Base-by-base conservation (phyloP, 1,284 basidiomycete genomes). In the Ustilago loliicola region DNA sequence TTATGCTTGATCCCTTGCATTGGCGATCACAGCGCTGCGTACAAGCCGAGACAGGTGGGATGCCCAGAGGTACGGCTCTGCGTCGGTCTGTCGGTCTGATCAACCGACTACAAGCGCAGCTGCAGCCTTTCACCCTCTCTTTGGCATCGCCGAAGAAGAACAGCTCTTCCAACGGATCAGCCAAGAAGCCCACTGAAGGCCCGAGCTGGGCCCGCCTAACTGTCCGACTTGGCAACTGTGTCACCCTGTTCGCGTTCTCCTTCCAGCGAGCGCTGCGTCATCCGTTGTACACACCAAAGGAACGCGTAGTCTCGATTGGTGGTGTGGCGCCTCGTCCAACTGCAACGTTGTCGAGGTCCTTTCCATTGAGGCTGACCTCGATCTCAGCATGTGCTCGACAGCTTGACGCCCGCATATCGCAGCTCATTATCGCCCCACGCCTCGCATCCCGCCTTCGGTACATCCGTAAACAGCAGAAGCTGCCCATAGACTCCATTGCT, bases 371-470 rank as follows among this genome's bases (percentile, higher is more conserved):
- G 15, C 29, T 77, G 34, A 54, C 53, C 7, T 50, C 45, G 19
- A 29, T 73, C 21, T 72, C 73, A 32, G 87, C 76, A 9, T 62
- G 71, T 38, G 87, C 85, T 2, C 79, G 86, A 52, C 88, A 88
- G 75, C 64, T 88, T 17, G 81, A 87, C 81, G 70, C 86, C 19
- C 82, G 87, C 45, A 67, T 85, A 59, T 82, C 87, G 59, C 87
- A 88, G 76, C 68, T 86, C 27, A 47, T 86, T 66, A 80, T 88
- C 73, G 83, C 85, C 38, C 88, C 88, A 6, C 66, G 84, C 38
- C n/a, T 68, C 2, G 70, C 58, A 4, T 65, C 50, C 23, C 59
- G 61, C 4, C 45, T 81, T 23, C 69, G 77, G 0, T 47, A 42
- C 40, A 40, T 38, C 17, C 38, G 71, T 23, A 71, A 55, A 42